Percentiles rank a stretch among this genome's conserved stretches.
These are phyloP conservation scores for Myxozyma lipomycoides DNA, from an alignment of 805 yeast genomes.

Conservation along the genomic window DNA sequence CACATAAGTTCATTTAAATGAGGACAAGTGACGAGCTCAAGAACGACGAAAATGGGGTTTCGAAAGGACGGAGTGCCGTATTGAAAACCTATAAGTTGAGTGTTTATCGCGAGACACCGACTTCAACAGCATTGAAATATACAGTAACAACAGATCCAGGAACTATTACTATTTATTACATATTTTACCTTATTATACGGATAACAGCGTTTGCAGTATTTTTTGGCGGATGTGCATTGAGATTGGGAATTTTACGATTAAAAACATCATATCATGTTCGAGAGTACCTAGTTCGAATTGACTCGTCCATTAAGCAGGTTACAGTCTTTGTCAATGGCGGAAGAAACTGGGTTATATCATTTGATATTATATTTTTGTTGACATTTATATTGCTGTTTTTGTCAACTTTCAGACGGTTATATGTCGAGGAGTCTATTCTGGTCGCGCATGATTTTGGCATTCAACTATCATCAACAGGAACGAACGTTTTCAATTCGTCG, in stretches of 20 bases:
- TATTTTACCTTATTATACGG: too few species aligned
- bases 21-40: background rate
- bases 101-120: conserved; percentile 14
- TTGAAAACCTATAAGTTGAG: too few species aligned
- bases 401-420: conserved; percentile 5
- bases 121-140: conserved; percentile 18
- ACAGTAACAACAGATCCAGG: conserved; percentile 13
- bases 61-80: too few species aligned
- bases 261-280: too few species aligned
- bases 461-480: conserved; percentile 41
- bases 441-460: conserved; percentile 33
- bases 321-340: too few species aligned
- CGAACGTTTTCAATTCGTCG: conserved; percentile 29
- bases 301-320: too few species aligned
- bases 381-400: background rate
- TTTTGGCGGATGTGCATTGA: background rate
- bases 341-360: too few species aligned
- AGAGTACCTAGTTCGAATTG: too few species aligned
- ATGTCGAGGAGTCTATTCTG: conserved; percentile 31
- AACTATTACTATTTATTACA: too few species aligned
- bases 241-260: background rate
- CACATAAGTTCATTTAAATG: background rate
- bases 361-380: conserved; percentile 1
- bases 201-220: too few species aligned
- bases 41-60: too few species aligned